phyloP scores from a whole-genome alignment of 352 stramenopile genomes.

The Globisporangium emineosum region DNA sequence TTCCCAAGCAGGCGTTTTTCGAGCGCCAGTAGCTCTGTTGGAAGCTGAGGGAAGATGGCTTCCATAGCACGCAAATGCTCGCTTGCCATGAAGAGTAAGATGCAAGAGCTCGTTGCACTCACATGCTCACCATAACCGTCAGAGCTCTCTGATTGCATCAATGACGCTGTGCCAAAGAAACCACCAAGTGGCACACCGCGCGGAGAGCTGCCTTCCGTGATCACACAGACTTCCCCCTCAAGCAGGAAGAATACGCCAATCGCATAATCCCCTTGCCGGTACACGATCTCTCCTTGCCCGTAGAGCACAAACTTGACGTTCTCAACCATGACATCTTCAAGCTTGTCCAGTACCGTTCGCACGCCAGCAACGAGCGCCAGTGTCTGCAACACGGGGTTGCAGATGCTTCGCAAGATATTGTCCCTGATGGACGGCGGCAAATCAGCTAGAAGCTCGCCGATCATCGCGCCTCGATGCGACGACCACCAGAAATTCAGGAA shows the following conservation, averaged over 20 bases:
- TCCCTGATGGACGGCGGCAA: constrained; percentile 23
- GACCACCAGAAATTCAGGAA: constrained; percentile 53
- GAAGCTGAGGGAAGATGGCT: constrained; percentile 22
- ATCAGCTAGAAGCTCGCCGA: constrained; percentile 32
- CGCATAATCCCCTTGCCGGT: constrained; percentile 32
- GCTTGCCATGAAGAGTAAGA: constrained; percentile 29
- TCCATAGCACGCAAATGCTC: constrained; percentile 23
- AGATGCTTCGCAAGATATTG: constrained; percentile 36
- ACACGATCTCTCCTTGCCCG: constrained; percentile 36
- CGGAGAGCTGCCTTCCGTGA: neutral
- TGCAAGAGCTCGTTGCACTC: constrained; percentile 27
- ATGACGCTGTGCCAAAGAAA: constrained; percentile 30
- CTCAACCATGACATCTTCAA: constrained; percentile 36
- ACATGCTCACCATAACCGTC: constrained; percentile 27
- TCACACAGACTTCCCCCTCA: constrained; percentile 18
- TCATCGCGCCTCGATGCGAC: constrained; percentile 38
- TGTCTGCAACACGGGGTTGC: constrained; percentile 28
- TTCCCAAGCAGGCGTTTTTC: constrained; percentile 23
- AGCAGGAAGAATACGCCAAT: constrained; percentile 30
- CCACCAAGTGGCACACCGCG: constrained; percentile 22
- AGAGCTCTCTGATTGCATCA: constrained; percentile 14
- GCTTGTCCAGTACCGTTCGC: constrained; percentile 18
- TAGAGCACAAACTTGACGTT: constrained; percentile 39
- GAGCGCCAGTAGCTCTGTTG: constrained; percentile 16
- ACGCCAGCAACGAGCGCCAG: constrained; percentile 24